Evolutionary conservation across 148 eudicot genomes (phyloP).

Genomic region (Chenopodium quinoa): DNA sequence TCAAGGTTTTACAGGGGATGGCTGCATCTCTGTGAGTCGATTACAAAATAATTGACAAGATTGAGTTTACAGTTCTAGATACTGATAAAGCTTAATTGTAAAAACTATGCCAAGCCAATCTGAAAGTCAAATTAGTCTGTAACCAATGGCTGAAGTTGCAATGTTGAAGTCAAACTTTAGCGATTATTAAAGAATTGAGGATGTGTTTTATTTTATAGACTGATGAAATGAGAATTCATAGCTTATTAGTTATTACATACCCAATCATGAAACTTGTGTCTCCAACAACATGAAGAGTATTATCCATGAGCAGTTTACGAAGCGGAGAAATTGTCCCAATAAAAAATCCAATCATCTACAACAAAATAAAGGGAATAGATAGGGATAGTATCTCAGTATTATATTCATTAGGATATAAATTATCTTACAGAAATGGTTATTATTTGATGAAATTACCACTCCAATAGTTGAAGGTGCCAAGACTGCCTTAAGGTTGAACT

Average conservation of each 20-base stretch:
- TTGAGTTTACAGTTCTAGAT: background rate
- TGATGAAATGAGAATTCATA: too few species aligned
- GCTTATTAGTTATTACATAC: conserved; percentile 17
- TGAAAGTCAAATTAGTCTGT: too few species aligned
- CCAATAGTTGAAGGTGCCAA: conserved; percentile 43
- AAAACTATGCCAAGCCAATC: background rate
- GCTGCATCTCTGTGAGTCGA: conserved; percentile 62
- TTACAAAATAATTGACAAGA: background rate
- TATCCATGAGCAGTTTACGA: conserved; percentile 22
- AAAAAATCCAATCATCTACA: conserved; percentile 28
- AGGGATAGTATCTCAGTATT: too few species aligned
- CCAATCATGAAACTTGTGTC: conserved; percentile 31
- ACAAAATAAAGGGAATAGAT: too few species aligned
- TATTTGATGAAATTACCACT: conserved; percentile 25
- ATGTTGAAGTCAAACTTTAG: too few species aligned
- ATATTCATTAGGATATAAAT: background rate
- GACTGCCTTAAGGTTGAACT: conserved; percentile 36
- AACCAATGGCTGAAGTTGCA: too few species aligned
- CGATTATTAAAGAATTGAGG: too few species aligned
- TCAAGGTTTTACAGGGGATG: conserved; percentile 62
- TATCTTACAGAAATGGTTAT: too few species aligned
- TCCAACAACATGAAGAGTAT: conserved; percentile 31
- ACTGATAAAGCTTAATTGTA: background rate
- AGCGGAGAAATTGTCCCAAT: conserved; percentile 29
- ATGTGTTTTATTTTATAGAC: too few species aligned